Evolutionary conservation across 2,329 filamentous ascomycete species (phyloP).

Genomic region (Hypoxylon rubiginosum): DNA sequence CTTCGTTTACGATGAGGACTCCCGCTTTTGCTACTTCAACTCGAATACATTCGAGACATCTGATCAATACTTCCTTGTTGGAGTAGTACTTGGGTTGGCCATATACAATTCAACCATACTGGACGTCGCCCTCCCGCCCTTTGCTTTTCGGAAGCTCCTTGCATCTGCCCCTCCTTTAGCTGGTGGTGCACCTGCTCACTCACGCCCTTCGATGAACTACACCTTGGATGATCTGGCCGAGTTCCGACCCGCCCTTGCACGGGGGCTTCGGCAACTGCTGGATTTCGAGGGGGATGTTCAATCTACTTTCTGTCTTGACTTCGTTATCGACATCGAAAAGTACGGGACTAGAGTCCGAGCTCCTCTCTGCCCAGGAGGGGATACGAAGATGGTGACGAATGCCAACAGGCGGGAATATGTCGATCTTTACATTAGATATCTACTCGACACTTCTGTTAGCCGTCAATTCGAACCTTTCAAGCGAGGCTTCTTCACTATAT

Average conservation of each 20-base stretch:
- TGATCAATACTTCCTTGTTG: constrained; percentile 91
- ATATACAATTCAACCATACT: constrained; percentile 97
- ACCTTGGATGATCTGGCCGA: constrained; percentile 86
- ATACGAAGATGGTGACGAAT: constrained; percentile 83
- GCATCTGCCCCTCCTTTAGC: constrained; percentile 77
- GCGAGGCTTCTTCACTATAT: constrained; percentile 92
- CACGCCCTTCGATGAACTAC: constrained; percentile 75
- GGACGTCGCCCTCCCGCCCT: constrained; percentile 88
- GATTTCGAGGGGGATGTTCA: constrained; percentile 89
- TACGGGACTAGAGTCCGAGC: constrained; percentile 78
- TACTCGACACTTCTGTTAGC: constrained; percentile 82
- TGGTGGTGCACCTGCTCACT: constrained; percentile 67
- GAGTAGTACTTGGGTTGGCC: constrained; percentile 86
- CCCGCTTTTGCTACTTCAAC: constrained; percentile 93
- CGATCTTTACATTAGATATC: constrained; percentile 82
- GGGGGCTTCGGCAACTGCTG: constrained; percentile 80
- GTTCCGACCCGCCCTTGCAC: constrained; percentile 81
- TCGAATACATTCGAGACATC: constrained; percentile 90
- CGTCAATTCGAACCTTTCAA: constrained; percentile 95
- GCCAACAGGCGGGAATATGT: constrained; percentile 88
- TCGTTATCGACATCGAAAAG: constrained; percentile 80
- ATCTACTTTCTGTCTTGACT: constrained; percentile 83
- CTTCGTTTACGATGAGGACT: constrained; percentile 93
- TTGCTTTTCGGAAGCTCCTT: constrained; percentile 89
- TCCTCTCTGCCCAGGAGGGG: constrained; percentile 81